A percentile compares a stretch with the other conserved stretches of the same genome.
These are phyloP conservation scores for Tetraselmis striata DNA, from an alignment of 139 green algal species.

Conservation along the genomic window DNA sequence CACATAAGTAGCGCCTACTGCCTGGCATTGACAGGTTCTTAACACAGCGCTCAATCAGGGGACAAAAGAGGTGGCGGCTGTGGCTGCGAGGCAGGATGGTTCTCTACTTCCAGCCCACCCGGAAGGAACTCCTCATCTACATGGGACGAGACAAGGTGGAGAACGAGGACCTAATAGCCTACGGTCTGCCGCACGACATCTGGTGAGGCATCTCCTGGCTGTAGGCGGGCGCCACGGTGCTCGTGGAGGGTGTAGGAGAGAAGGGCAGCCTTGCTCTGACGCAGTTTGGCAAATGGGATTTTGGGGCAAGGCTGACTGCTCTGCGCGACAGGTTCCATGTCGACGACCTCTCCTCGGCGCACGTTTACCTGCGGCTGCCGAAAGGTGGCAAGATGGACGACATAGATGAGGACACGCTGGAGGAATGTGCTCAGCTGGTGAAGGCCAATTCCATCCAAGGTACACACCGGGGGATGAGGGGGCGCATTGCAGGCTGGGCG, in stretches of 20 bases:
- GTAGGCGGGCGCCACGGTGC: too few species aligned
- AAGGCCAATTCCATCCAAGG: slow-evolving; percentile 96
- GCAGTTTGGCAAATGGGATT: too few species aligned
- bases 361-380: slow-evolving; percentile 91
- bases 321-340: slow-evolving; percentile 98
- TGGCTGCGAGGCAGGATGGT: slow-evolving; percentile 71
- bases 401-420: slow-evolving; percentile 76
- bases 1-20: too few species aligned
- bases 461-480: too few species aligned
- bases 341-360: slow-evolving; percentile 85
- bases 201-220: slow-evolving; percentile 35
- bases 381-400: slow-evolving; percentile 52
- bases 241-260: background rate
- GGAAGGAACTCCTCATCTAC: slow-evolving; percentile 80
- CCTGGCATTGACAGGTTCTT: too few species aligned
- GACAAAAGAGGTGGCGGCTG: too few species aligned
- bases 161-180: slow-evolving; percentile 91
- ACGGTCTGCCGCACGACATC: slow-evolving; percentile 68
- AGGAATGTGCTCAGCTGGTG: slow-evolving; percentile 86
- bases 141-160: slow-evolving; percentile 88
- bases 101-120: slow-evolving; percentile 73
- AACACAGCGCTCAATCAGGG: too few species aligned
- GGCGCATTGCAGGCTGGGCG: too few species aligned
- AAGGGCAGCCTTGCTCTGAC: too few species aligned
- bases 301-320: too few species aligned